phyloP scores from a whole-genome alignment of 2,329 filamentous ascomycete genomes.

The Tolypocladium amazonense region DNA sequence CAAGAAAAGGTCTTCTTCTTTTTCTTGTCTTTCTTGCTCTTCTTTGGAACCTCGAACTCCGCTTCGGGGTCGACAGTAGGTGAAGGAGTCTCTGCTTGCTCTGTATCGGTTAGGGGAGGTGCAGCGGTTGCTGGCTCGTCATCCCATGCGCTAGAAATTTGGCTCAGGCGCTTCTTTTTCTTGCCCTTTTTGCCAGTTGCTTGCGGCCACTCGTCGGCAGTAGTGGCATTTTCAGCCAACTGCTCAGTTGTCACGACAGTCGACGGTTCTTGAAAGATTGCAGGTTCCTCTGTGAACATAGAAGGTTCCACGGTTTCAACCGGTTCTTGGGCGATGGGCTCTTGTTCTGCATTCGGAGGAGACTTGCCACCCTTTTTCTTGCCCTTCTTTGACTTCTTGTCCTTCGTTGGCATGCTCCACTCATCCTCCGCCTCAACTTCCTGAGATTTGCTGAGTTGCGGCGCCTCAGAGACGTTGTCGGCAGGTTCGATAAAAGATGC shows the following conservation, averaged over 20 bases:
- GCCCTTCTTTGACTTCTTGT: conserved; percentile 19
- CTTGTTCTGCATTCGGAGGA: background rate
- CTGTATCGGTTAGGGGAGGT: background rate
- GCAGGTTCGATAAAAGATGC: background rate
- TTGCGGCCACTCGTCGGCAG: conserved; percentile 1
- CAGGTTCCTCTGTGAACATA: conserved; percentile 1
- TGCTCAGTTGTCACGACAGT: background rate
- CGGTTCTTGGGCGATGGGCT: background rate
- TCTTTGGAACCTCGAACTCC: conserved; percentile 2
- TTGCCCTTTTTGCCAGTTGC: conserved; percentile 4
- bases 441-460: background rate
- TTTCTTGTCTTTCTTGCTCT: conserved; percentile 8
- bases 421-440: conserved; percentile 10
- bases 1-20: conserved; percentile 7
- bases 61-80: background rate
- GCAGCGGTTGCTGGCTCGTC: background rate
- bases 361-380: conserved; percentile 19
- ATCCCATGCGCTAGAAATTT: background rate
- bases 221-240: background rate
- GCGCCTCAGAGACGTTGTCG: background rate
- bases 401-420: conserved; percentile 3
- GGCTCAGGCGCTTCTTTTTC: conserved; percentile 6
- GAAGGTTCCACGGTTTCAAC: background rate
- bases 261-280: background rate
- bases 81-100: background rate